phyloP scores from a whole-genome alignment of 2,329 filamentous ascomycete species.

The Calonectria honghensis region DNA sequence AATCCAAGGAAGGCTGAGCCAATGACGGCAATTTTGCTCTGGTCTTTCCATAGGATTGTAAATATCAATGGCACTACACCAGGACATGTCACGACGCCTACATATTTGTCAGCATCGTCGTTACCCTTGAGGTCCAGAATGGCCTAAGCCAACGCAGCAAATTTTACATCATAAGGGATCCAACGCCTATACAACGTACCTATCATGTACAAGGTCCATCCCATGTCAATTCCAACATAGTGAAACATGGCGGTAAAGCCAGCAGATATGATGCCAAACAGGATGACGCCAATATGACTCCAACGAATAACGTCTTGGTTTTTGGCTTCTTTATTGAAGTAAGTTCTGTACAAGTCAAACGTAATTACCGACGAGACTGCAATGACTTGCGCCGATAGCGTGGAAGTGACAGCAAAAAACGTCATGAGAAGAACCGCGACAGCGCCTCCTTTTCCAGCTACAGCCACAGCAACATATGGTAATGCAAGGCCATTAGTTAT shows the following conservation, averaged over 20 bases:
- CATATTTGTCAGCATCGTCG: too few species aligned
- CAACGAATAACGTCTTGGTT: constrained; percentile 23
- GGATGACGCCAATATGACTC: constrained; percentile 7
- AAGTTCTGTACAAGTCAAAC: constrained; percentile 91
- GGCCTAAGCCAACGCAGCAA: too few species aligned
- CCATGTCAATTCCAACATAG: constrained; percentile 33
- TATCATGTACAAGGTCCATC: constrained; percentile 39
- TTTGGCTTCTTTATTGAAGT: constrained; percentile 76
- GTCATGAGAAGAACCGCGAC: constrained; percentile 86
- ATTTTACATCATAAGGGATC: neutral
- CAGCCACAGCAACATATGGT: constrained; percentile 87
- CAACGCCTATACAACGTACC: neutral
- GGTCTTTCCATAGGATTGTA: constrained; percentile 68
- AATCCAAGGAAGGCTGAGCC: constrained; percentile 68
- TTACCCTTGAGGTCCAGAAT: too few species aligned
- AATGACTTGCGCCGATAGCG: constrained; percentile 88
- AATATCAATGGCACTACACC: constrained; percentile 69
- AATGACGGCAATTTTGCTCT: constrained; percentile 67
- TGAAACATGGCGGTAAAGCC: constrained; percentile 30
- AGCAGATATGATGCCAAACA: constrained; percentile 27
- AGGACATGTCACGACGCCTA: constrained; percentile 51
- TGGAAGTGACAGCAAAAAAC: constrained; percentile 93
- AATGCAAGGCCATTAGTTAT: constrained; percentile 88
- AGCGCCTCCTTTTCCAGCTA: constrained; percentile 88
- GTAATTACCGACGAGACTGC: constrained; percentile 91